Percentiles rank a stretch among this genome's conserved stretches.
Conservation (phyloP, 768 basidiomycete species). For the Boletus rubroflammeus region DNA sequence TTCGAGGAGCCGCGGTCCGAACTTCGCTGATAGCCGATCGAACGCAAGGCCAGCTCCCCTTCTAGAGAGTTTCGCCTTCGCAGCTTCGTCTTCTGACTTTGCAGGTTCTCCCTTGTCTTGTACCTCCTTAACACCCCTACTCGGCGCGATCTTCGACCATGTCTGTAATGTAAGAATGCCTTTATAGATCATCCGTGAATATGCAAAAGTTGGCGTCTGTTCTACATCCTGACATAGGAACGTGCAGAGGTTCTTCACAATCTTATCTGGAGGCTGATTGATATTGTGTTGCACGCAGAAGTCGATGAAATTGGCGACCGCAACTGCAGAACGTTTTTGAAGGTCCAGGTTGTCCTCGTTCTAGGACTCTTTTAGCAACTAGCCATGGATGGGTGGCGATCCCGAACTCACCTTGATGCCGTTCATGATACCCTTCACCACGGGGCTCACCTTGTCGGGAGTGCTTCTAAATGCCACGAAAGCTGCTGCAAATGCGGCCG, state of each 20-base stretch:
- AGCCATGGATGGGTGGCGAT: neutral
- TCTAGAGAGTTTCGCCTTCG: constrained; percentile 67
- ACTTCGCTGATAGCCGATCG: constrained; percentile 67
- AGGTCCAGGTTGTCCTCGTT: constrained; percentile 86
- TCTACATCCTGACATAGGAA: constrained; percentile 92
- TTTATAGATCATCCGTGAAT: constrained; percentile 52
- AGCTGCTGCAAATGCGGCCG: constrained; percentile 86
- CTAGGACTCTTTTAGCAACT: constrained; percentile 36
- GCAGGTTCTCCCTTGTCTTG: constrained; percentile 40
- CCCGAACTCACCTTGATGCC: constrained; percentile 77
- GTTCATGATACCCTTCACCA: constrained; percentile 96
- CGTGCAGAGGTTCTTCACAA: constrained; percentile 94
- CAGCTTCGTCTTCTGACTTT: constrained; percentile 50
- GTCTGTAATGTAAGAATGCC: constrained; percentile 77
- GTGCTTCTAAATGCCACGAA: constrained; percentile 83
- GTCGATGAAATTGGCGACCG: constrained; percentile 84
- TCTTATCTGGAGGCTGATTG: constrained; percentile 88
- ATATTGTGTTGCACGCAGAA: constrained; percentile 75
- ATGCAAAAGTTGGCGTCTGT: constrained; percentile 85
- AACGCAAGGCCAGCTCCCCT: constrained; percentile 87
- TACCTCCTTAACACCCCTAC: constrained; percentile 37
- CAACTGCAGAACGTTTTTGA: constrained; percentile 81
- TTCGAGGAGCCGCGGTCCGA: constrained; percentile 68
- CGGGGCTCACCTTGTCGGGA: constrained; percentile 91
- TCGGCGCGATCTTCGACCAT: constrained; percentile 35